Conservation (phyloP, 148 eudicot species). For the Polygonum aviculare region DNA sequence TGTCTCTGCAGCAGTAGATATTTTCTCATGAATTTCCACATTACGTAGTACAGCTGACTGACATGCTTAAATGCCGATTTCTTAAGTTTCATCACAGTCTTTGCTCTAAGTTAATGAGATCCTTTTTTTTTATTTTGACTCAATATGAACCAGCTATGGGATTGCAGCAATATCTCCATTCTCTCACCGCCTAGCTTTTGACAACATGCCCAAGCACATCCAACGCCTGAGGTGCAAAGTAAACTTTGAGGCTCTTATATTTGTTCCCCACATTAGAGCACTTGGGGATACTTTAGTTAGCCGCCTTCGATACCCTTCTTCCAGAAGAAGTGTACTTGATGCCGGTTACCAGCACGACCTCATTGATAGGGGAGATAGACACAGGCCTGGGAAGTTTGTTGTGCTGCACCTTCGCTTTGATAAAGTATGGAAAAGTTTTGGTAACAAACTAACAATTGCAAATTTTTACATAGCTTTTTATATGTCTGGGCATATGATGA, state of each 20-base stretch:
- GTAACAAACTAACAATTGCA: not conserved
- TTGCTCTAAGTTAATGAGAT: not conserved
- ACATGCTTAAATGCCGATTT: no score
- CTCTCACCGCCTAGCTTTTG: slow-evolving; percentile 90
- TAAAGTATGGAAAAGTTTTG: slow-evolving; percentile 44
- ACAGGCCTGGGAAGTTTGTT: slow-evolving; percentile 57
- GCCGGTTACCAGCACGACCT: slow-evolving; percentile 33
- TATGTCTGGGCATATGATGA: not conserved
- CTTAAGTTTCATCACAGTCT: no score
- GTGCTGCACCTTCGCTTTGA: slow-evolving; percentile 93
- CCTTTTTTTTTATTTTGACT: not conserved
- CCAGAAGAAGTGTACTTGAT: slow-evolving; percentile 26
- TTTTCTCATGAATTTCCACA: no score
- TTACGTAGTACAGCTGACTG: not conserved
- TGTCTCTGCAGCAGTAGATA: no score
- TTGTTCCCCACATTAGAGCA: slow-evolving; percentile 72
- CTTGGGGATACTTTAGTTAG: slow-evolving; percentile 78
- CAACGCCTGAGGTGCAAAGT: slow-evolving; percentile 92
- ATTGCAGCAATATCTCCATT: slow-evolving; percentile 95
- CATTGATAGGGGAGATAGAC: slow-evolving; percentile 27
- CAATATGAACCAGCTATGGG: slow-evolving; percentile 55
- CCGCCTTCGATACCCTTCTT: slow-evolving; percentile 54
- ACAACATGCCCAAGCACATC: slow-evolving; percentile 76
- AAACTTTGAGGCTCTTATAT: slow-evolving; percentile 71
- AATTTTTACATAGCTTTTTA: not conserved